A percentile compares a stretch with the other conserved stretches of the same genome.
Conservation (phyloP, 1,284 basidiomycete species). For the Boletus semigastroideus region DNA sequence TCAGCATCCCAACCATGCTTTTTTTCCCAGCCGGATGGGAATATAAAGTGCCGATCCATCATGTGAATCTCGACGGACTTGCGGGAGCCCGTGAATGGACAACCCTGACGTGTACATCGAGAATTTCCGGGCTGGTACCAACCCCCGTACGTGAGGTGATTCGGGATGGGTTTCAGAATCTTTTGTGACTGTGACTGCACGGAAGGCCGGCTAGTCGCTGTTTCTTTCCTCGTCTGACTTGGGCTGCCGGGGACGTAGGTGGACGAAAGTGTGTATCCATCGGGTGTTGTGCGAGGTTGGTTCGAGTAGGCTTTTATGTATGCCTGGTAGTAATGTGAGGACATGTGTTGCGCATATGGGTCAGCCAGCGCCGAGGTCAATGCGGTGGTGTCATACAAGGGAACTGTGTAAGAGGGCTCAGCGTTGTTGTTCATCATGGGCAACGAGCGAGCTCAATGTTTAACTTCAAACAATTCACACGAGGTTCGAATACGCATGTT, state of each 20-base stretch:
- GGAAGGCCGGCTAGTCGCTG: constrained; percentile 1
- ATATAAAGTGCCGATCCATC: constrained; percentile 90
- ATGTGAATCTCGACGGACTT: constrained; percentile 81
- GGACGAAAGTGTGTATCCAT: constrained; percentile 57
- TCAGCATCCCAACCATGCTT: constrained; percentile 75
- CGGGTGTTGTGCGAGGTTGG: constrained; percentile 40
- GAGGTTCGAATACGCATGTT: too few species aligned
- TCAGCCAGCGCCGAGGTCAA: constrained; percentile 38
- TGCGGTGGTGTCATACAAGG: constrained; percentile 20
- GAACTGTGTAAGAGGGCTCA: constrained; percentile 12
- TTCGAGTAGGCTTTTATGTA: constrained; percentile 40
- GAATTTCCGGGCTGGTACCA: constrained; percentile 65
- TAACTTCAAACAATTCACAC: too few species aligned
- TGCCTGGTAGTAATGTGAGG: constrained; percentile 62
- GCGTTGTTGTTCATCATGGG: constrained; percentile 14
- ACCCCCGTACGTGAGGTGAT: constrained; percentile 28
- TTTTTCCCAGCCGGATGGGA: constrained; percentile 72
- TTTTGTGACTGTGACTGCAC: constrained; percentile 6
- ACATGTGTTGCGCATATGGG: constrained; percentile 40
- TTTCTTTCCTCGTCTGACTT: constrained; percentile 14
- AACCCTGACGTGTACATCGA: constrained; percentile 67
- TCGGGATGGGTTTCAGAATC: constrained; percentile 12
- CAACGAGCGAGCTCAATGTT: neutral
- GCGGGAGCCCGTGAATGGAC: constrained; percentile 71
- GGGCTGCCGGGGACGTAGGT: constrained; percentile 39